These are phyloP conservation scores for Chrysanthemum makinoi DNA, from an alignment of 129 eudicot species.

Conservation along the genomic window DNA sequence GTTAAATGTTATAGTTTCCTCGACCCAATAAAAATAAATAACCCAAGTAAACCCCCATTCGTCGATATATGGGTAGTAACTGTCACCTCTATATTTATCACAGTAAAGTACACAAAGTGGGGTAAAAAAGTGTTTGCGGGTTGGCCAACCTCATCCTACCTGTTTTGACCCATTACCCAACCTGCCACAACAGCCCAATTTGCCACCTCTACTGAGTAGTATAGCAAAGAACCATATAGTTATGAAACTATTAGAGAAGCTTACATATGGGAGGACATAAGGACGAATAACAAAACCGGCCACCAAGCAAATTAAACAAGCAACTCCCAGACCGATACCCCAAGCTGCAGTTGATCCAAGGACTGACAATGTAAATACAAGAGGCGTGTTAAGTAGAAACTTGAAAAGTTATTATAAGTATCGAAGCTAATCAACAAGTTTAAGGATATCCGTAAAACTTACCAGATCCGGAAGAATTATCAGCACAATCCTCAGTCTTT, in stretches of 20 bases:
- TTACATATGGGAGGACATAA: slow-evolving; percentile 59
- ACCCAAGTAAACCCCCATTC: not conserved
- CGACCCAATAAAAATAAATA: not conserved
- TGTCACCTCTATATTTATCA: not conserved
- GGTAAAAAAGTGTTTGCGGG: too few relatives aligned
- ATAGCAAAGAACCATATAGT: not conserved
- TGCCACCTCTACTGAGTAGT: not conserved
- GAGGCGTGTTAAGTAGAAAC: not conserved
- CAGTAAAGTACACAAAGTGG: too few relatives aligned
- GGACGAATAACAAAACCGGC: slow-evolving; percentile 71
- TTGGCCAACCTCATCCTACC: not conserved
- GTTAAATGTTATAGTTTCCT: too few relatives aligned
- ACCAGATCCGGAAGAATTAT: slow-evolving; percentile 53
- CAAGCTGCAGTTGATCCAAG: slow-evolving; percentile 47
- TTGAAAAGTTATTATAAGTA: too few relatives aligned
- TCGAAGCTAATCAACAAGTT: too few relatives aligned
- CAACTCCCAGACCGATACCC: slow-evolving; percentile 49
- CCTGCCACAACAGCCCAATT: not conserved
- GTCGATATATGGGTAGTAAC: not conserved
- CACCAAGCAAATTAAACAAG: slow-evolving; percentile 55
- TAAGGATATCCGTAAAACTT: not conserved
- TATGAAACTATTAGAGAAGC: slow-evolving; percentile 21
- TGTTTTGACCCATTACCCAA: not conserved
- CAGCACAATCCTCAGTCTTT: slow-evolving; percentile 57
- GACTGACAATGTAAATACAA: slow-evolving; percentile 35